Evolutionary conservation across 2,329 filamentous ascomycete species (phyloP), one percentile per base, ranked within the genome.

Genomic region (Aureobasidium sp.): DNA sequence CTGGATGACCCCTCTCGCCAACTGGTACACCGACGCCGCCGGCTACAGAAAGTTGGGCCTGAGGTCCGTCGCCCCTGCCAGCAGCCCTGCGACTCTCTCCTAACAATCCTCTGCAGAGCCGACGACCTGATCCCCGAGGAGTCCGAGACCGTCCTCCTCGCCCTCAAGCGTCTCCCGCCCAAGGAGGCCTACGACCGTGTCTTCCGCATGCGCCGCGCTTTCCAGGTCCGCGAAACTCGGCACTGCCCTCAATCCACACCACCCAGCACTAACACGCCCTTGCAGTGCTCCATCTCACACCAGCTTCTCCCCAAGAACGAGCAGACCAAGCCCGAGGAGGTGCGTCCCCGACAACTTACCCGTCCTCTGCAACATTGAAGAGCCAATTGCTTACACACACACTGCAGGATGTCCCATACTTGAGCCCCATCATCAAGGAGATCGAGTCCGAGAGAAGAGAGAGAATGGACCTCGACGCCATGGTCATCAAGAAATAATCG

Each of bases 101-200:
- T 8, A 24, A 44, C 44, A 45, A 11, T 19, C 8, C 39, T 12
- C n/a, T 56, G 39, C 74, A 97, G 94, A 78, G 86, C 87, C 82
- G 94, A 99, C 78, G 94, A 99, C 76, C 80, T 99, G 75, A 89
- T 97, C 75, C 85, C 89, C 75, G 94, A 99, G 79, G 94, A 99
- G 81, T 88, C 84, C 81, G 89, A 94, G 71, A 79, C 82, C 63
- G 91, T 96, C 71, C 88, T 94, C 77, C 84, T 87, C 70, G 94
- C 94, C 66, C 84, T 99, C 73, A 89, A 90, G 84, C 91, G 94
- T 75, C 89, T 99, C 66, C 85, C 89, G 63, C 84, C 90, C 71
- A 90, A 95, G 82, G 90, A 94, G 75, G 84, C 87, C 71, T 97
- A 97, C 81, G 94, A 99, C 81, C 93, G 94, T 76, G 86, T 97